Base-by-base conservation (phyloP, 441 rosid species). In the Adansonia grandidieri region DNA sequence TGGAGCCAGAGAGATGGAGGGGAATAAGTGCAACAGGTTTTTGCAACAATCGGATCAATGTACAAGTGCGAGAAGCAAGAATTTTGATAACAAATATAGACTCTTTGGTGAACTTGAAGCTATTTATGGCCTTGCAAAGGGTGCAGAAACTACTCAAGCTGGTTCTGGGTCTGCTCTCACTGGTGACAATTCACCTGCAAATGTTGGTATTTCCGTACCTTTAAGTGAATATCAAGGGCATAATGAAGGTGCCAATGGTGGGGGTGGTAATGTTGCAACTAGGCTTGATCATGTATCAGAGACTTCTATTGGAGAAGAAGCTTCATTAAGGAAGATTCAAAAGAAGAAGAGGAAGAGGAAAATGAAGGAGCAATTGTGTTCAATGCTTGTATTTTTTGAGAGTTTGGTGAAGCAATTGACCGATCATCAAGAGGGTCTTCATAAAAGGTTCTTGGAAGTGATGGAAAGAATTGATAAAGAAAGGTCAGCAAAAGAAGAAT, bases 61-160 rank as follows among this genome's bases (percentile, higher is more conserved):
- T 48, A 69, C 56, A 48, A 47, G 48, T 20, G 86, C 47, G 64
- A 78, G 72, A 42, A 61, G 68, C 73, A 74, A 73, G 71, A 72
- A 82, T 66, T 65, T 63, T 71, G 87, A 77, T 67, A 71, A 56
- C 58, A 84, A 81, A 67, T 79, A 50, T 67, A 58, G 74, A 53
- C 51, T 73, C 11, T 82, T 78, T 60, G 81, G 84, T 14, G 92
- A 87, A 85, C 91, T 85, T 32, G 91, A 87, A 77, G 90, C 86
- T 22, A 85, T 86, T 10, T 84, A 81, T 69, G 71, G 79, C 48
- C 85, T 75, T 63, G 71, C 86, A 28, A 84, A 76, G 75, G 71
- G 53, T 10, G 28, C 44, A 44, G 89, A 80, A 77, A 51, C 78
- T 65, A 69, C 83, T 77, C 85, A 73, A 80, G 75, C 85, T 14